Percentiles rank a stretch among this genome's conserved stretches.
Conservation (phyloP, 495 filamentous ascomycete species). For the Aspergillus nidulans region DNA sequence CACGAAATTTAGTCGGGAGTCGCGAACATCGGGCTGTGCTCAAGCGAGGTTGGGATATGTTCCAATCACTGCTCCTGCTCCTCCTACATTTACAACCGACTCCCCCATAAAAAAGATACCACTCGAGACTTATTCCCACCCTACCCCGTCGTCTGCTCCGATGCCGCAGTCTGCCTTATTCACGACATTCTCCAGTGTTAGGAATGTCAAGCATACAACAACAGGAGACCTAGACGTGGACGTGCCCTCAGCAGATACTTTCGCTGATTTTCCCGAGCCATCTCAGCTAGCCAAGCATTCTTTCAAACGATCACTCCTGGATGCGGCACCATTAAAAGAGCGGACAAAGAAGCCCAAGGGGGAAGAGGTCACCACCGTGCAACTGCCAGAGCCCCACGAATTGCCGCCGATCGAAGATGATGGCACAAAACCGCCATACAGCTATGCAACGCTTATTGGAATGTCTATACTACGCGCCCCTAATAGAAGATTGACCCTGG, state of each 20-base stretch:
- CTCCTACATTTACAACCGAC: slow-evolving; percentile 67
- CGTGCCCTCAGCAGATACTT: slow-evolving; percentile 46
- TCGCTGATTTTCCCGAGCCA: slow-evolving; percentile 50
- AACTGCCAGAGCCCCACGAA: slow-evolving; percentile 65
- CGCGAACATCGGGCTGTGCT: slow-evolving; percentile 31
- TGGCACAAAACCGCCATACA: slow-evolving; percentile 81
- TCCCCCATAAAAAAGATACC: slow-evolving; percentile 76
- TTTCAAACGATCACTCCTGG: slow-evolving; percentile 64
- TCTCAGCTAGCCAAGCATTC: slow-evolving; percentile 56
- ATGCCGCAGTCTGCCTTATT: slow-evolving; percentile 62
- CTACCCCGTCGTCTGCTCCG: slow-evolving; percentile 47
- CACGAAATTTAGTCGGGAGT: slow-evolving; percentile 42
- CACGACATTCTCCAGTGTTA: slow-evolving; percentile 55
- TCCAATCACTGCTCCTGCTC: slow-evolving; percentile 67
- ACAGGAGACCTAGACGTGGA: slow-evolving; percentile 63
- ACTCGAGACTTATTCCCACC: slow-evolving; percentile 41
- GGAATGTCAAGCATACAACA: slow-evolving; percentile 28
- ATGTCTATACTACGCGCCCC: slow-evolving; percentile 93
- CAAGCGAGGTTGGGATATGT: slow-evolving; percentile 45
- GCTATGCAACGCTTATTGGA: slow-evolving; percentile 92
- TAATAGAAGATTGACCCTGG: slow-evolving; percentile 76
- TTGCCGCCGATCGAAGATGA: slow-evolving; percentile 83
- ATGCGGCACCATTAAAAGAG: slow-evolving; percentile 72
- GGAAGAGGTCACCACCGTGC: slow-evolving; percentile 42
- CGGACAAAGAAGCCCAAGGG: slow-evolving; percentile 54